A percentile compares a stretch with the other conserved stretches of the same genome.
Conservation (phyloP, 192 early-diverging fungal genomes). For the Lunasporangiospora selenospora region DNA sequence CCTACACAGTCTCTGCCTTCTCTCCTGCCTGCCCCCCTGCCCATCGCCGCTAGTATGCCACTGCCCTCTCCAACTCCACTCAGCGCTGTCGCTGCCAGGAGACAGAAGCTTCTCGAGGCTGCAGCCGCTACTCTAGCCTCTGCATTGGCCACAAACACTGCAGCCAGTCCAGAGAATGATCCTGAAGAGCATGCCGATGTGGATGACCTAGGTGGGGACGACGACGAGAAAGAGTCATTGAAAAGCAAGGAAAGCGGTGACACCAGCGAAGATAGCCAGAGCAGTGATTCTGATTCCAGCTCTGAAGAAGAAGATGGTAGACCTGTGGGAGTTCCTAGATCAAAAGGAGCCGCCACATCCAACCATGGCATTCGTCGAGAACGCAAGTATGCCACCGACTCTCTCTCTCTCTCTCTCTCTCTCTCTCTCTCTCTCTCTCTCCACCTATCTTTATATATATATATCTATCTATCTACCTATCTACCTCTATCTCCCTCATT, state of each 20-base stretch:
- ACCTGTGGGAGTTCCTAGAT: neutral
- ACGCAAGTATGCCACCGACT: conserved; percentile 14
- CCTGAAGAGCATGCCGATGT: conserved; percentile 20
- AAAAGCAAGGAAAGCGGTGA: conserved; percentile 18
- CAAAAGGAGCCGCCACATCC: neutral
- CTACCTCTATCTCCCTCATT: too few species aligned
- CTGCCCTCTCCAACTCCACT: conserved; percentile 12
- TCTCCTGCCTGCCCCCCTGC: too few species aligned
- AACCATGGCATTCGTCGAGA: conserved; percentile 19
- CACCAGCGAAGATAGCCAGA: neutral
- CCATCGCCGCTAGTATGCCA: too few species aligned
- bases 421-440: neutral
- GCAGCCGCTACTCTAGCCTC: too few species aligned
- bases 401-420: neutral
- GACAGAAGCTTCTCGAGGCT: conserved; percentile 8
- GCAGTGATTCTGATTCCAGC: neutral
- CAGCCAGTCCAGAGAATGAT: conserved; percentile 4
- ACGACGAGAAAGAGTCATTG: conserved; percentile 24
- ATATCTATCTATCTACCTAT: too few species aligned
- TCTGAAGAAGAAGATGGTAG: neutral
- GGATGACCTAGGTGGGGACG: conserved; percentile 24
- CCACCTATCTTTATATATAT: too few species aligned
- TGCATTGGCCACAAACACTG: too few species aligned
- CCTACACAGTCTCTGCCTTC: neutral
- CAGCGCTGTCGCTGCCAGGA: conserved; percentile 32